Conservation (phyloP, 768 basidiomycete genomes). For the Sistotremastrum niveocremeum region DNA sequence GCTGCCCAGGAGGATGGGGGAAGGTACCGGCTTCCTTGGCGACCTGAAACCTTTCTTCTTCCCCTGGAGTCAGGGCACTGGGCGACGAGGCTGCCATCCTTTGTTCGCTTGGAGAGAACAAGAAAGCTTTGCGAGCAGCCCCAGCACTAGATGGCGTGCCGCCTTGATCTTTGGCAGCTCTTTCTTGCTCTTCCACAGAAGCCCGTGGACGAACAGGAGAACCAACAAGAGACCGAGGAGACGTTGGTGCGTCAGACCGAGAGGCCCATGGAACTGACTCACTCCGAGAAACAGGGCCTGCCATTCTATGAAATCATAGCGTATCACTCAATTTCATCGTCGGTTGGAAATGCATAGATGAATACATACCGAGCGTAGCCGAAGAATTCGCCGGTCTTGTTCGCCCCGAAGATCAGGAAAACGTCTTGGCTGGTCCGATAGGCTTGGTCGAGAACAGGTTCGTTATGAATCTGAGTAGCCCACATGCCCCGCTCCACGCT, state of each 20-base stretch:
- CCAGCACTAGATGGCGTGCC: constrained; percentile 3
- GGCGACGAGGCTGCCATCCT: constrained; percentile 34
- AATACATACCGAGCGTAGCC: constrained; percentile 67
- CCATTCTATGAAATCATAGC: constrained; percentile 39
- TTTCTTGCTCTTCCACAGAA: neutral
- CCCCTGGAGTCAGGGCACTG: constrained; percentile 11
- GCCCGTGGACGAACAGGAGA: constrained; percentile 6
- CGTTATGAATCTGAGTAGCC: constrained; percentile 92
- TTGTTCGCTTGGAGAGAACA: constrained; percentile 25
- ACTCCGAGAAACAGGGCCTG: constrained; percentile 41
- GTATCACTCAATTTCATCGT: neutral
- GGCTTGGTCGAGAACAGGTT: constrained; percentile 82
- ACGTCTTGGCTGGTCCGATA: constrained; percentile 86
- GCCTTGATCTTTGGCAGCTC: neutral
- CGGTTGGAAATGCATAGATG: neutral
- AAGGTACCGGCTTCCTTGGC: no score
- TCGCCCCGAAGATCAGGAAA: constrained; percentile 81
- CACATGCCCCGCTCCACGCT: constrained; percentile 71
- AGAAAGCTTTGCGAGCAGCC: constrained; percentile 7
- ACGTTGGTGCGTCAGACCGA: constrained; percentile 20
- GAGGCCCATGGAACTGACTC: constrained; percentile 48
- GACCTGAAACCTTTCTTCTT: neutral
- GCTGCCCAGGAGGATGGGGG: no score
- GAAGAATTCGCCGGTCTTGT: constrained; percentile 89
- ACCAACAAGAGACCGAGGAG: constrained; percentile 17